Conservation (phyloP, 1,284 basidiomycete species). For the Melampsora larici-populina region DNA sequence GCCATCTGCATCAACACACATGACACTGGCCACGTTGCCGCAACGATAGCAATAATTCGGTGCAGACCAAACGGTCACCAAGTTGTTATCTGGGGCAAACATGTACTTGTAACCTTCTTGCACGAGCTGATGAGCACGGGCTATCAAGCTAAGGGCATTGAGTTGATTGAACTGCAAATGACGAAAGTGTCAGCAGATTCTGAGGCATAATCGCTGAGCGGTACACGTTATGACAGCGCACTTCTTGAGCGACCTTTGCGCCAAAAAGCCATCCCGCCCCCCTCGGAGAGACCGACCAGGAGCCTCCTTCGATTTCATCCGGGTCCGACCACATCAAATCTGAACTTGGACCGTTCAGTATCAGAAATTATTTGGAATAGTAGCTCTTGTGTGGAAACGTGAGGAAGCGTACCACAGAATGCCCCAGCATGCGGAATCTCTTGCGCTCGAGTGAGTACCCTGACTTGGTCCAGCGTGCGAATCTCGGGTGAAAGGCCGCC, state of each 20-base stretch:
- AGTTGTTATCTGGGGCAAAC: conserved; percentile 72
- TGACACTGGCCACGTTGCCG: conserved; percentile 75
- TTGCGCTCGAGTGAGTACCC: no score
- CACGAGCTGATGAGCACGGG: conserved; percentile 96
- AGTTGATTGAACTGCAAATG: conserved; percentile 85
- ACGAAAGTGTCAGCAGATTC: no score
- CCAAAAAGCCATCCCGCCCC: conserved; percentile 98
- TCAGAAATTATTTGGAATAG: no score
- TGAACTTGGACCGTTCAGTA: no score
- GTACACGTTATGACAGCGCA: no score
- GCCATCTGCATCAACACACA: conserved; percentile 49
- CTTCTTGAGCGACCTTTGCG: conserved; percentile 76
- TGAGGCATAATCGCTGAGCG: no score
- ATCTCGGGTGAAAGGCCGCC: no score
- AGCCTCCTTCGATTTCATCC: conserved; percentile 73
- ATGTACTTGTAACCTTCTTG: conserved; percentile 97
- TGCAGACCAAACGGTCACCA: conserved; percentile 97
- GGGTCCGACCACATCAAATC: conserved; percentile 87
- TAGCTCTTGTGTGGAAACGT: no score
- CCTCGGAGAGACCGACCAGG: conserved; percentile 89
- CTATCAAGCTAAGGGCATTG: conserved; percentile 94
- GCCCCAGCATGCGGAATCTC: no score
- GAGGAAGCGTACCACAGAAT: no score
- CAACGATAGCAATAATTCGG: conserved; percentile 99
- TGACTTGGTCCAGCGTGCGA: no score